Base-by-base conservation (phyloP, 805 yeast species). In the Starmerella vitae region DNA sequence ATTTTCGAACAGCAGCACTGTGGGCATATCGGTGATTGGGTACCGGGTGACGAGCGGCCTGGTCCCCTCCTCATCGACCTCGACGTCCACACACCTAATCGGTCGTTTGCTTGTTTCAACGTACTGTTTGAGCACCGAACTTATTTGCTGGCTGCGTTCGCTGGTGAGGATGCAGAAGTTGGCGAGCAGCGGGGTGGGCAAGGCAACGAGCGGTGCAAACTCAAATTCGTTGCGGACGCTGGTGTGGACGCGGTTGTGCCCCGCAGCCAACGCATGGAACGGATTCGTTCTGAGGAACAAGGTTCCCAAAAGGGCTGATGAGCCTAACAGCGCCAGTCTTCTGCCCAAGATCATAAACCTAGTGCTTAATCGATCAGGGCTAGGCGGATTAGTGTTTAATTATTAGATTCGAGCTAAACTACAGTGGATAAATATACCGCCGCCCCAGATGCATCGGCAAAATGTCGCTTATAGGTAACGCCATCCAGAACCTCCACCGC, bases 161-260 rank as follows among this genome's bases (percentile, higher is more conserved):
- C 78, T 83, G 8, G 83, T 83, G 40, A 73, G 53, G 31, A 71
- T 63, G 1, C 85, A 79, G 60, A 83, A 83, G 56, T 82, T 78
- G 50, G 81, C 63, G 33, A 82, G 57, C 39, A 80, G 58, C 1
- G 93, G 91, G 31, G 69, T 67, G 41, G 72, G 68, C 39, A 68
- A 61, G 30, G 56, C 58, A 21, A 64, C 56, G 22, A 74, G 53
- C 26, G 70, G 68, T 37, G 76, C 73, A 33, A 83, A 58, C 48
- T 83, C 93, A 37, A 64, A 59, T 17, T 70, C 68, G 39, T 69
- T 64, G 44, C 76, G 64, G 15, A 82, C 62, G 28, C 76, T 69
- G n/a, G 67, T 54, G 46, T 68, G 72, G 22, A 69, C 61, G 20
- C 74, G 49, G 43, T 69, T 68, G 3, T 58, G 29, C 19, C 37